Conservation (phyloP, 2,329 filamentous ascomycete genomes). For the Xylariales sp. region DNA sequence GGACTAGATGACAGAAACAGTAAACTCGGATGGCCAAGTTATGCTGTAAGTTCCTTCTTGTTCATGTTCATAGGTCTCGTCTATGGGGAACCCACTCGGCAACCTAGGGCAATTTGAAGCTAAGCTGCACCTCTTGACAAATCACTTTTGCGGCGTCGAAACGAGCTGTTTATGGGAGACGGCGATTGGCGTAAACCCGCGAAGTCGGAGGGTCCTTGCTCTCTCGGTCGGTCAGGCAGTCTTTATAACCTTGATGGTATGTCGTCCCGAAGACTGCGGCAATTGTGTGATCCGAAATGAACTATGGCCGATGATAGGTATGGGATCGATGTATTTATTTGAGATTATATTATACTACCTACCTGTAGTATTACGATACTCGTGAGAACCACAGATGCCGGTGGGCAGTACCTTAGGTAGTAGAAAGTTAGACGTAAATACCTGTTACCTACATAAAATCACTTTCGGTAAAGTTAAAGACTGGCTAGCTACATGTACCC, state of each 20-base stretch:
- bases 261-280: neutral
- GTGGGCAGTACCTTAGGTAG: neutral
- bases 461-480: no score
- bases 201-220: slow-evolving; percentile 6
- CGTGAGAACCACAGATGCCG: neutral
- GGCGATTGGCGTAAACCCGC: slow-evolving; percentile 11
- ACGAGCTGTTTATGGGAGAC: neutral
- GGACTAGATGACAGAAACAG: slow-evolving; percentile 28
- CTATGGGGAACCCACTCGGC: slow-evolving; percentile 18
- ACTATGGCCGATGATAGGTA: neutral
- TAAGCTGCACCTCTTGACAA: slow-evolving; percentile 38
- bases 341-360: neutral
- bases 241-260: slow-evolving; percentile 11
- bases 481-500: neutral
- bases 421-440: neutral
- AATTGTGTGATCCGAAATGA: slow-evolving; percentile 1
- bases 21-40: slow-evolving; percentile 17
- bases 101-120: slow-evolving; percentile 21
- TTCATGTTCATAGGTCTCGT: neutral
- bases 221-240: neutral
- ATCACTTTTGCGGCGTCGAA: slow-evolving; percentile 24
- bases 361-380: neutral
- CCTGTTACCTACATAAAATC: neutral
- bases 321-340: neutral
- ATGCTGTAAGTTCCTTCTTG: slow-evolving; percentile 1